phyloP scores from a whole-genome alignment of 225 moss, liverwort and hornwort genomes.

The Marchantia paleacea region DNA sequence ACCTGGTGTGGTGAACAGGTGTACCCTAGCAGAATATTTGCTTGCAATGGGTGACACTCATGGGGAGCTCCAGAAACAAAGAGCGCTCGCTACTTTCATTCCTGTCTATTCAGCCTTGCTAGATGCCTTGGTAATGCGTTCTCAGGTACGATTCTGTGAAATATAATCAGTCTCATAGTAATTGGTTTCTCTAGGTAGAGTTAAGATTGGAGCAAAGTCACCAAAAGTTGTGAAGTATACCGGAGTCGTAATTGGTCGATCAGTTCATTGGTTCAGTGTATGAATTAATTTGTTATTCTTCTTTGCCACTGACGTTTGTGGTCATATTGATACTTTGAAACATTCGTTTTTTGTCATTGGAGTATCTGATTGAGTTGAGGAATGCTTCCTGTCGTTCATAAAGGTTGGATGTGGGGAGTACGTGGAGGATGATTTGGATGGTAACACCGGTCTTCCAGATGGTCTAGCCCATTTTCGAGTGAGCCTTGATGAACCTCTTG shows the following conservation, averaged over 20 bases:
- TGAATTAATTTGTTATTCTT: neutral
- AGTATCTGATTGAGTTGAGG: neutral
- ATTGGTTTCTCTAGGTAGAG: no score
- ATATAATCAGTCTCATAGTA: no score
- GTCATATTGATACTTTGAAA: neutral
- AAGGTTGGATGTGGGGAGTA: constrained; percentile 61
- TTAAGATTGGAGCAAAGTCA: neutral
- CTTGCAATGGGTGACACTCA: constrained; percentile 53
- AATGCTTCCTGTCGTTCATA: neutral
- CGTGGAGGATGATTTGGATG: constrained; percentile 79
- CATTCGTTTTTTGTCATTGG: no score
- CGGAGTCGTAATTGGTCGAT: no score
- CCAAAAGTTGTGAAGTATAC: no score
- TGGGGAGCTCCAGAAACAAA: constrained; percentile 55
- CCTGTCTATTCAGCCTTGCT: constrained; percentile 83
- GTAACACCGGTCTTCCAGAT: constrained; percentile 83
- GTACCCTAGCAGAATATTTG: constrained; percentile 81
- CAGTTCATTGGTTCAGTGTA: no score
- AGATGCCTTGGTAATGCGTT: constrained; percentile 71
- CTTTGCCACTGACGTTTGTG: neutral
- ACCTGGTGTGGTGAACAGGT: constrained; percentile 39
- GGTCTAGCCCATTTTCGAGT: constrained; percentile 86
- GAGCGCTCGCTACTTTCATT: constrained; percentile 52
- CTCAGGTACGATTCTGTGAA: constrained; percentile 49
- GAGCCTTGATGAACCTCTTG: constrained; percentile 82